Evolutionary conservation across 768 basidiomycete species (phyloP), one percentile per base, ranked within the genome.

Genomic region (Mrakia gelida): DNA sequence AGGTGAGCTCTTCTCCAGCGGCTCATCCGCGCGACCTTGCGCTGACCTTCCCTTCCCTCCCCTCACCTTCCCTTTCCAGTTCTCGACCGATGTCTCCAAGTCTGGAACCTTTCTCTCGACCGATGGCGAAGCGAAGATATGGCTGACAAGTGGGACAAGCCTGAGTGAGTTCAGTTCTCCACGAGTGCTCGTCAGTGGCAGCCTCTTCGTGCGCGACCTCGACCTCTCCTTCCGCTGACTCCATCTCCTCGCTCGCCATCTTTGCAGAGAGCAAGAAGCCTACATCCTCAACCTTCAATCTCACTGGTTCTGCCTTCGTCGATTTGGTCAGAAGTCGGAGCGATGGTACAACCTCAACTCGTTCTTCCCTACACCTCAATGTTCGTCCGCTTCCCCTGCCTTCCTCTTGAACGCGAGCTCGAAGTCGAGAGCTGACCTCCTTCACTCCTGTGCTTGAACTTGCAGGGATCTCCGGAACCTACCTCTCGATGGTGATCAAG

Each of bases 341-440:
- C 63, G 78, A 1, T 79, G 73, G 73, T 79, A 71, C 74, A 79
- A 79, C 28, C 78, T 79, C 68, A 79, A 79, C 61, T 61, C 54
- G 54, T 79, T 79, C 70, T 71, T 34, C 56, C 63, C 23, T 0
- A 15, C n/a, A 8, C 78, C 78, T 13, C 67, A 75, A 59, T 68
- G 41, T 72, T 28, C 28, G 71, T 71, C n/a, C 18, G 13, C 18
- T 3, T 10, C 59, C 28, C 43, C 68, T 13, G 62, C 3, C n/a
- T 63, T 67, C 18, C 30, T 16, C 28, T 38, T 32, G 38, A 38
- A 8, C 38, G 13, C 18, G 18, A 67, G 45, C 11, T 26, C 21
- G 30, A 34, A 28, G 23, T 38, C 32, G 65, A 52, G 49, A 52
- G 49, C 49, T 52, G 16, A 52, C 18, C 18, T 52, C 18, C 49